A percentile compares a stretch with the other conserved stretches of the same genome.
These are phyloP conservation scores for Exobasidium rhododendri DNA, from an alignment of 1,284 basidiomycete genomes.

Conservation along the genomic window DNA sequence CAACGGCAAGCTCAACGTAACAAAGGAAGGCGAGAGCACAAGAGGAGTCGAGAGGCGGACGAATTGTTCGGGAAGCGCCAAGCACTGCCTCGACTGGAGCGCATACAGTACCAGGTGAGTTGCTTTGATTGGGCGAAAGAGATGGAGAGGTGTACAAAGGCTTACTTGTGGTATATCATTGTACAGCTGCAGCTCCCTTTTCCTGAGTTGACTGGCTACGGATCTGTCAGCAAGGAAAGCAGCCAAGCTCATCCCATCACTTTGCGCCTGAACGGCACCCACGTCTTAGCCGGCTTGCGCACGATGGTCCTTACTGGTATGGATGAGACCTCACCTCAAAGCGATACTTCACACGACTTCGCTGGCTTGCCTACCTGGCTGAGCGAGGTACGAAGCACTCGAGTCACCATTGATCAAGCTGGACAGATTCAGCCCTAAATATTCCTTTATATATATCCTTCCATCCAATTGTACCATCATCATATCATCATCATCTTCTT, in stretches of 20 bases:
- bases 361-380: slow-evolving; percentile 34
- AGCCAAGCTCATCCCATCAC: slow-evolving; percentile 20
- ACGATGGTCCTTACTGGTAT: slow-evolving; percentile 32
- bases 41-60: slow-evolving; percentile 23
- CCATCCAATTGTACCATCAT: background rate
- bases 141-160: background rate
- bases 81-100: background rate
- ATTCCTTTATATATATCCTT: too few relatives aligned
- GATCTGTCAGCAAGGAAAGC: background rate
- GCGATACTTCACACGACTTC: background rate
- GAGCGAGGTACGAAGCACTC: slow-evolving; percentile 35
- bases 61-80: slow-evolving; percentile 29
- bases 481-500: too few relatives aligned
- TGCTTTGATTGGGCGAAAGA: background rate
- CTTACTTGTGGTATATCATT: background rate
- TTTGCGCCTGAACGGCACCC: slow-evolving; percentile 33
- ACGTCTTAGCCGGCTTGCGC: slow-evolving; percentile 34
- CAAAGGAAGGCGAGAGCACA: slow-evolving; percentile 1
- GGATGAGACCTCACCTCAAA: slow-evolving; percentile 18
- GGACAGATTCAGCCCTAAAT: background rate
- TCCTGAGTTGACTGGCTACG: slow-evolving; percentile 27
- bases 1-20: background rate
- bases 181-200: slow-evolving; percentile 27
- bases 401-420: slow-evolving; percentile 24
- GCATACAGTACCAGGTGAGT: background rate